These are phyloP conservation scores for Umbelopsis sp. DNA, from an alignment of 371 early-diverging fungal species.

Conservation along the genomic window DNA sequence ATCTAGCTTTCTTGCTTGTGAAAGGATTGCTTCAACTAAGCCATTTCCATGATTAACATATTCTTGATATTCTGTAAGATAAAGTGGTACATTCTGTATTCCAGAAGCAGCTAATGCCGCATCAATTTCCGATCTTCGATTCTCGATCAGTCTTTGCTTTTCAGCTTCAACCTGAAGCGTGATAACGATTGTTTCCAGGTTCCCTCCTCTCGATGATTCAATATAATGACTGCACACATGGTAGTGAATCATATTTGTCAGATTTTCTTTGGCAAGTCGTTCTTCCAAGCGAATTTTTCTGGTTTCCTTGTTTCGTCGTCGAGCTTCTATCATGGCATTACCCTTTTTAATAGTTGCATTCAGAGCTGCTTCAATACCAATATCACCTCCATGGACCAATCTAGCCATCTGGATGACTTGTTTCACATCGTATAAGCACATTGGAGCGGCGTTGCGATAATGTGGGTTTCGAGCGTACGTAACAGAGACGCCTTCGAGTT, in stretches of 20 bases:
- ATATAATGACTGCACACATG: too few species aligned
- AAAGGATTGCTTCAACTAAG: not conserved
- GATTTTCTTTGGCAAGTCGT: not conserved
- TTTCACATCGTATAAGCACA: conserved; percentile 28
- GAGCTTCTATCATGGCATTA: not conserved
- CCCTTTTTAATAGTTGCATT: not conserved
- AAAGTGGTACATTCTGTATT: not conserved
- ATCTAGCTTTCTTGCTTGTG: not conserved
- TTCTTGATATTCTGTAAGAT: not conserved
- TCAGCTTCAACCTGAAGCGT: not conserved
- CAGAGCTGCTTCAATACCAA: conserved; percentile 23
- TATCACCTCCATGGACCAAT: conserved; percentile 32
- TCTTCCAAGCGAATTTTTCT: not conserved
- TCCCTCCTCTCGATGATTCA: too few species aligned
- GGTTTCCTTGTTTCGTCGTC: not conserved
- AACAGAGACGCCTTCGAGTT: not conserved
- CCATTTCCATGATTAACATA: not conserved
- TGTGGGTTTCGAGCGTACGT: conserved; percentile 23
- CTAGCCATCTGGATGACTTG: conserved; percentile 22
- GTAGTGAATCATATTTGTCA: not conserved
- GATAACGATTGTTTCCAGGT: not conserved
- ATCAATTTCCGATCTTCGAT: not conserved
- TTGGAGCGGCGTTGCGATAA: conserved; percentile 24
- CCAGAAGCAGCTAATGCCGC: not conserved
- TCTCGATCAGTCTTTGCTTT: not conserved